A percentile compares a stretch with the other conserved stretches of the same genome.
Evolutionary conservation across 805 yeast genomes (phyloP).

Genomic region (Ogataea methanolica): DNA sequence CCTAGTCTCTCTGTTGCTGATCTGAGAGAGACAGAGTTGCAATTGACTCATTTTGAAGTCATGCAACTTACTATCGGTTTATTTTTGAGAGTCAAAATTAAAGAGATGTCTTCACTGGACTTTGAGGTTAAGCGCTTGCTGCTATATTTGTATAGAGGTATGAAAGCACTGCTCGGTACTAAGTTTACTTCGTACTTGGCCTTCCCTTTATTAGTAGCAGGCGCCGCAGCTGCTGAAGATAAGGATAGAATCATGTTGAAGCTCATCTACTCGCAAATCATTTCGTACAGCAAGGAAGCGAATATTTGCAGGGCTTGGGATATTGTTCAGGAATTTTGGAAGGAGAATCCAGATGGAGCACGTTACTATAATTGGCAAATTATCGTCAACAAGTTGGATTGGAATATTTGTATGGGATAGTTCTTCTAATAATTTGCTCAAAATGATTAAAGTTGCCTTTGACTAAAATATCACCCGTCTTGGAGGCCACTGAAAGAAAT

Average conservation of each 20-base stretch:
- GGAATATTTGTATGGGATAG: constrained; percentile 24
- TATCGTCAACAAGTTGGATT: constrained; percentile 19
- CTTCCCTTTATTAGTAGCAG: constrained; percentile 20
- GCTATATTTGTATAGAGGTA: constrained; percentile 14
- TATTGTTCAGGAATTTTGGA: constrained; percentile 22
- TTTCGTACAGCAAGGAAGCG: constrained; percentile 7
- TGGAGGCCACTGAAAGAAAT: too few relatives aligned
- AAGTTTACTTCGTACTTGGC: constrained; percentile 13
- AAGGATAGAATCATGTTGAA: constrained; percentile 21
- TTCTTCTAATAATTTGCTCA: background rate
- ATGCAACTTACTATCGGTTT: constrained; percentile 16
- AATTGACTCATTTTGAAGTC: constrained; percentile 16
- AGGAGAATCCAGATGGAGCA: constrained; percentile 19
- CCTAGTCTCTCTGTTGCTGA: constrained; percentile 9
- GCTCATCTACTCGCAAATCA: constrained; percentile 11
- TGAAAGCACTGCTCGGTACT: constrained; percentile 10
- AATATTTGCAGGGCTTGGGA: constrained; percentile 18
- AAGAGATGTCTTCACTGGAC: constrained; percentile 16
- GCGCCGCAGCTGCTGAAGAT: constrained; percentile 23
- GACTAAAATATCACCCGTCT: too few relatives aligned
- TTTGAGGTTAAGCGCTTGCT: constrained; percentile 19
- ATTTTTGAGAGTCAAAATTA: constrained; percentile 16
- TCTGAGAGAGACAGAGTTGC: constrained; percentile 8
- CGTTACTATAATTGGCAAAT: constrained; percentile 20
- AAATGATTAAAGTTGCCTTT: too few relatives aligned